Evolutionary conservation across 306 rosid genomes (phyloP).

Genomic region (Lupinus albus): DNA sequence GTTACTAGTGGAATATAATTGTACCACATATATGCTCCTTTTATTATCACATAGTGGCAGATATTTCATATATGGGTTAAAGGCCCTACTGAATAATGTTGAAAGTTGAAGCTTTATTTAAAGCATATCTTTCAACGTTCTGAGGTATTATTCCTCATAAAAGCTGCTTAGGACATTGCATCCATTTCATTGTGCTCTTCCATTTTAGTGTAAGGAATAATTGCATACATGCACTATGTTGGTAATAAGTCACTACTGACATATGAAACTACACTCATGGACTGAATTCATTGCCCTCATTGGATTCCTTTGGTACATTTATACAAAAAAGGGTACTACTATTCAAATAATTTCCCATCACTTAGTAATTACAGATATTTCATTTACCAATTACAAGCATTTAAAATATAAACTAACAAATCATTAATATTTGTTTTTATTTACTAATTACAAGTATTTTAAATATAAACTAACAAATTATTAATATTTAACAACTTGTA

Average conservation of each 20-base stretch:
- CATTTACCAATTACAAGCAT: too few species aligned
- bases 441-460: too few species aligned
- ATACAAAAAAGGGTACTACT: too few species aligned
- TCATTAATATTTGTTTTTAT: too few species aligned
- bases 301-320: too few species aligned
- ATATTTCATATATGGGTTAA: slow-evolving; percentile 12
- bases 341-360: too few species aligned
- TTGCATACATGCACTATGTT: neutral
- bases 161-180: neutral
- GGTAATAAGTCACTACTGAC: neutral
- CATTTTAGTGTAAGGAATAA: neutral
- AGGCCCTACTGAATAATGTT: slow-evolving; percentile 5
- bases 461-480: too few species aligned
- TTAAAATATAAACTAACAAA: too few species aligned
- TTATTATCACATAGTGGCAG: slow-evolving; percentile 9
- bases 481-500: too few species aligned
- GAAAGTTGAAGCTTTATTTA: neutral
- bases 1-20: neutral
- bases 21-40: slow-evolving; percentile 32
- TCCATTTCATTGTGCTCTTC: neutral
- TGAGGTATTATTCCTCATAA: slow-evolving; percentile 22
- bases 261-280: neutral
- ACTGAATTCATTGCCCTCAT: too few species aligned
- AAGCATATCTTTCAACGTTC: neutral
- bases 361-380: too few species aligned